phyloP scores from a whole-genome alignment of 2,329 filamentous ascomycete species.

The Fonsecaea monophora region DNA sequence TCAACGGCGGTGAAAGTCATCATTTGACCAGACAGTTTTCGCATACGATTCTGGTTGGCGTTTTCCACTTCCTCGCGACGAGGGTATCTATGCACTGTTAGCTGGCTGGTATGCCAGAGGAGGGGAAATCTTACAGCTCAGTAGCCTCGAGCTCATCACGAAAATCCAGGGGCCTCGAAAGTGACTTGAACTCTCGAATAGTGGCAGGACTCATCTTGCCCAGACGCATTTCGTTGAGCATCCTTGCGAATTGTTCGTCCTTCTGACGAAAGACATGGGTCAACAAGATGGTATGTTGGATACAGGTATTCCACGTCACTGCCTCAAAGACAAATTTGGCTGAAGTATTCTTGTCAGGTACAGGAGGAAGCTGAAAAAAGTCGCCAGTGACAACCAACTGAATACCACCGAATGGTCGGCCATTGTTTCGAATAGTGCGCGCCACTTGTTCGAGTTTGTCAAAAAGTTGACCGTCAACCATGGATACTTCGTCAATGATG shows the following conservation, averaged over 20 bases:
- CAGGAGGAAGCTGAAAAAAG: slow-evolving; percentile 95
- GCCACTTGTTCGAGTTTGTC: slow-evolving; percentile 94
- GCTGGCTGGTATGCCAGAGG: background rate
- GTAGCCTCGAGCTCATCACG: slow-evolving; percentile 81
- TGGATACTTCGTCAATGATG: slow-evolving; percentile 93
- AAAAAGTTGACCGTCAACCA: slow-evolving; percentile 97
- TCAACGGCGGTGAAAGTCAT: slow-evolving; percentile 77
- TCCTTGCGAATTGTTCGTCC: slow-evolving; percentile 85
- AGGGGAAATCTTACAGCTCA: slow-evolving; percentile 67
- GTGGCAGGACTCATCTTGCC: slow-evolving; percentile 80
- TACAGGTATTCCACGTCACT: slow-evolving; percentile 86
- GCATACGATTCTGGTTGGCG: slow-evolving; percentile 79
- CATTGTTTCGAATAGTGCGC: slow-evolving; percentile 84
- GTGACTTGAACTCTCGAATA: slow-evolving; percentile 74
- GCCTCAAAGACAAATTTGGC: slow-evolving; percentile 94
- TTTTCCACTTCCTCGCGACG: slow-evolving; percentile 87
- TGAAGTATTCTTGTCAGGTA: slow-evolving; percentile 76
- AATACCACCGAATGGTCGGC: slow-evolving; percentile 91
- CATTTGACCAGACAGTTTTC: slow-evolving; percentile 70
- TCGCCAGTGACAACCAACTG: slow-evolving; percentile 95
- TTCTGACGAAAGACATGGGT: slow-evolving; percentile 97
- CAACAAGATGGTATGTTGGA: slow-evolving; percentile 93
- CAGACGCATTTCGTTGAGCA: slow-evolving; percentile 98
- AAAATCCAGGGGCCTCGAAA: slow-evolving; percentile 74
- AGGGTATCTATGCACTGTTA: slow-evolving; percentile 67